Evolutionary conservation across 371 early-diverging fungal species (phyloP).

Genomic region (Mortierella sp.): DNA sequence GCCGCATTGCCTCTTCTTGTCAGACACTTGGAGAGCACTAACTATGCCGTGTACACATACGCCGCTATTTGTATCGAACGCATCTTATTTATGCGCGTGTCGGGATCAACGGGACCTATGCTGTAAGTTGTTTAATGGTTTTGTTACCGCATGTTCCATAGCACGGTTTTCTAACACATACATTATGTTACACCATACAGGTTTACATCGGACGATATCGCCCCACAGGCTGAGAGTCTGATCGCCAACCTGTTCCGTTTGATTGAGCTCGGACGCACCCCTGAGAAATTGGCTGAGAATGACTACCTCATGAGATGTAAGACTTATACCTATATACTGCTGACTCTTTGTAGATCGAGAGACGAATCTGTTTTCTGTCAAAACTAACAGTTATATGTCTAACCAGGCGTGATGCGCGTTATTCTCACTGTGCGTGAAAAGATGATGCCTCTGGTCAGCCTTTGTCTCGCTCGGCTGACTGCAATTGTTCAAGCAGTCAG

Average conservation of each 20-base stretch:
- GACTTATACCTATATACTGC: too few relatives aligned
- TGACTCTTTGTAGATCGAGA: too few relatives aligned
- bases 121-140: conserved; percentile 14
- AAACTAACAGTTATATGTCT: too few relatives aligned
- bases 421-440: conserved; percentile 79
- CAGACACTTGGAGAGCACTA: conserved; percentile 81
- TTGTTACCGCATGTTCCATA: not conserved
- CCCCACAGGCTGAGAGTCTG: conserved; percentile 73
- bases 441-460: conserved; percentile 76
- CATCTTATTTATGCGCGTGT: conserved; percentile 84
- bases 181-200: conserved; percentile 38
- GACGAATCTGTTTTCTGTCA: not conserved
- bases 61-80: conserved; percentile 93
- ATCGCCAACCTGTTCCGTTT: conserved; percentile 81
- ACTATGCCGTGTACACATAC: conserved; percentile 92
- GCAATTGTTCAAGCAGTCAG: conserved; percentile 85
- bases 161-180: conserved; percentile 6
- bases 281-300: conserved; percentile 94
- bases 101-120: conserved; percentile 70
- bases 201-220: conserved; percentile 78
- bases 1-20: conserved; percentile 83
- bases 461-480: conserved; percentile 79
- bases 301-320: conserved; percentile 90
- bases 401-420: conserved; percentile 83
- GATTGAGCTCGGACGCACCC: conserved; percentile 72